These are phyloP conservation scores for Acidiella bohemica DNA, from an alignment of 495 filamentous ascomycete species.

Conservation along the genomic window DNA sequence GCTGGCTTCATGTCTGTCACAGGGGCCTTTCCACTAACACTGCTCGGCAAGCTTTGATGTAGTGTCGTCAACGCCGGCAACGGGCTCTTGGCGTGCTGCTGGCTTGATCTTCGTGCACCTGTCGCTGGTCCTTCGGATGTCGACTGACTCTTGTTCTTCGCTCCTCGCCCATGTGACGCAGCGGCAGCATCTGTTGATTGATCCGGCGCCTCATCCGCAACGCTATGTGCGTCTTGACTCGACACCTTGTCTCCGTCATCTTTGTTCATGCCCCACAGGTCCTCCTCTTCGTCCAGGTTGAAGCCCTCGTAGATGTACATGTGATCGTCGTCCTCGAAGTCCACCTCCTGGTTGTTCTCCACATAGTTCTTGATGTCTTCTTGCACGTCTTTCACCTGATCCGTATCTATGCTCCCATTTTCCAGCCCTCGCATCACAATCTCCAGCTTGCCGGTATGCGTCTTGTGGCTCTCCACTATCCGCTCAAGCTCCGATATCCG, in stretches of 20 bases:
- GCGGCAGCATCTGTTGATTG: constrained; percentile 36
- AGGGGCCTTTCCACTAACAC: constrained; percentile 41
- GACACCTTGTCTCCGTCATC: constrained; percentile 79
- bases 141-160: constrained; percentile 38
- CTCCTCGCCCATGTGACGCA: constrained; percentile 26
- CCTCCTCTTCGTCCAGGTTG: constrained; percentile 75
- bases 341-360: constrained; percentile 70
- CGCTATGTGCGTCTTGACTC: constrained; percentile 87
- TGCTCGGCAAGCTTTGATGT: constrained; percentile 49
- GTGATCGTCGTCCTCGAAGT: constrained; percentile 83
- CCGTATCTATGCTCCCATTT: constrained; percentile 77
- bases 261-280: constrained; percentile 63
- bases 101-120: constrained; percentile 59
- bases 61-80: constrained; percentile 80
- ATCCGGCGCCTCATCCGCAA: constrained; percentile 71
- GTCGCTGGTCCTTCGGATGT: constrained; percentile 28
- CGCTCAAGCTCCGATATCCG: constrained; percentile 74
- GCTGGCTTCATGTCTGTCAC: constrained; percentile 72
- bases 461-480: constrained; percentile 85
- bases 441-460: constrained; percentile 87
- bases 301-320: constrained; percentile 97
- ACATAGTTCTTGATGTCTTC: constrained; percentile 93
- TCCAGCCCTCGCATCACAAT: constrained; percentile 78
- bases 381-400: constrained; percentile 72
- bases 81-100: constrained; percentile 76